Base-by-base conservation (phyloP, 225 moss, liverwort and hornwort genomes). In the Asterella californica region DNA sequence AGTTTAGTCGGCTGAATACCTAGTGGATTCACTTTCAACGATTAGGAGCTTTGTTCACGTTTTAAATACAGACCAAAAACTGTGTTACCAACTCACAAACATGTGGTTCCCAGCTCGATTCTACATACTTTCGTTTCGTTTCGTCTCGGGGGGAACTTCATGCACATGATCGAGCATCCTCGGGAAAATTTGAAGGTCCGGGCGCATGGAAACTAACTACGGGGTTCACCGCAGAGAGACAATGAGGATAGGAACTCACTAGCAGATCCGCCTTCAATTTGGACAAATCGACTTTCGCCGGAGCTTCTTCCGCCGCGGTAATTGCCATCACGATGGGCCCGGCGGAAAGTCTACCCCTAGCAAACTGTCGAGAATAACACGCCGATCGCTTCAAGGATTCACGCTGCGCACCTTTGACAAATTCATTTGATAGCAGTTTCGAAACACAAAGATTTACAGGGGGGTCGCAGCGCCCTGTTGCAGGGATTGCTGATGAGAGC, bases 201-300 rank as follows among this genome's bases (percentile, higher is more conserved):
- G 42, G 7, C 42, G 4, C 3, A 7, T 42, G 7, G 42, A 42
- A 42, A 42, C 42, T 42, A 42, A 42, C 7, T 42, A 42, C 42
- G 42, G 42, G 7, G 53, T 53, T 53, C 53, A 53, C 12, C 12
- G 10, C 62, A 6, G 27, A 9, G 70, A 70, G 18, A 53, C n/a
- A n/a, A 62, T 6, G 70, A 70, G 18, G 38, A 2, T 10, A 46
- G 47, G 22, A 42, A 82, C 80, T 79, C 75, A 84, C 84, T 72
- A 87, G 49, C 69, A 87, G 74, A 57, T 87, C 87, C 47, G 87
- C 82, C 42, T 84, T 84, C 84, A 81, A 61, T 60, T 67, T 74
- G 12, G 77, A 48, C 8, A 78, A 74, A 69, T 84, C 78, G 2
- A 27, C 45, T 55, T 74, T 84, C 61, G 50, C 45, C 21, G 79